Evolutionary conservation across 345 rosid species (phyloP).

Genomic region (Aurinia saxatilis): DNA sequence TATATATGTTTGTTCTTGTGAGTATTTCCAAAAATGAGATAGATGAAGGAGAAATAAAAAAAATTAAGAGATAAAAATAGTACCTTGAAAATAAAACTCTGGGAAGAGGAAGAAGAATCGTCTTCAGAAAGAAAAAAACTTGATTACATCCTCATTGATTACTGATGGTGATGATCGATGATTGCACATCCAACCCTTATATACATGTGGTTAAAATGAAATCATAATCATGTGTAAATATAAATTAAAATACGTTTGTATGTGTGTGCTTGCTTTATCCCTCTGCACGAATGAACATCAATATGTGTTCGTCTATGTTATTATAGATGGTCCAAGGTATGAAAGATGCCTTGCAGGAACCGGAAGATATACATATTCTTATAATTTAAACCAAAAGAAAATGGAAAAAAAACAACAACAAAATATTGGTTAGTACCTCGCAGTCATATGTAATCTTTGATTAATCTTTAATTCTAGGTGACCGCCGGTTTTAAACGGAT

Average conservation of each 20-base stretch:
- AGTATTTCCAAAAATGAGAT: neutral
- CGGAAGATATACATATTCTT: neutral
- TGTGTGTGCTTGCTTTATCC: neutral
- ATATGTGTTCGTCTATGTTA: neutral
- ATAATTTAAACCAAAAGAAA: neutral
- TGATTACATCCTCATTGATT: conserved; percentile 2
- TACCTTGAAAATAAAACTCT: conserved; percentile 13
- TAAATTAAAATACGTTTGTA: neutral
- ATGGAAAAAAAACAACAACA: neutral
- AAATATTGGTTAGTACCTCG: conserved; percentile 4
- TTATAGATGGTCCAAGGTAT: neutral
- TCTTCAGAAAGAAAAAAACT: neutral
- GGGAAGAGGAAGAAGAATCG: conserved; percentile 10
- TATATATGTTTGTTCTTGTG: neutral
- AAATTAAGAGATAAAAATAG: neutral
- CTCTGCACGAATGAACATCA: neutral
- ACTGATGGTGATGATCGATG: conserved; percentile 1
- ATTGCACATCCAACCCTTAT: conserved; percentile 1
- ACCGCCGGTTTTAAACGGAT: neutral
- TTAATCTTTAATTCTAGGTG: neutral
- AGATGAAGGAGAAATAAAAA: conserved; percentile 1
- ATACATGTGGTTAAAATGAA: conserved; percentile 5
- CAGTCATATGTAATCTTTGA: neutral
- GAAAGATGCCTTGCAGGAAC: conserved; percentile 14
- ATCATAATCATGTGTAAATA: conserved; percentile 11